Evolutionary conservation across 192 early-diverging fungal species (phyloP), one percentile per base, ranked within the genome.

Genomic region (Rhizophagus sp.): DNA sequence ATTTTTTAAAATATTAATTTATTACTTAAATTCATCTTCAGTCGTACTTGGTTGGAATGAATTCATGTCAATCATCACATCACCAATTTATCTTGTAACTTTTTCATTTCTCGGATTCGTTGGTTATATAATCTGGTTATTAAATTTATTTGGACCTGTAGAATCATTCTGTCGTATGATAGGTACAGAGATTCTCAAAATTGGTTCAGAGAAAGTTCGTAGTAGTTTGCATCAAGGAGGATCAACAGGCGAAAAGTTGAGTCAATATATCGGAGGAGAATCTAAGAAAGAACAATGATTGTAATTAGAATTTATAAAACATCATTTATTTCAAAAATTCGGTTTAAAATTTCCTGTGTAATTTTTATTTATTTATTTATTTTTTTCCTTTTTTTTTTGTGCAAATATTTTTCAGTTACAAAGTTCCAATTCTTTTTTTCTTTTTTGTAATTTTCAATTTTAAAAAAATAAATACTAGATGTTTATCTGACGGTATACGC

Each of bases 11-110:
- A 30, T 30, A 30, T 30, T 30, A 30, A 30, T 30, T 30, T 30
- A 30, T 1, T 30, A 30, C 30, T 30, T 30, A 30, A 30, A 30
- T 5, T n/a, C 65, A 25, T 79, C 78, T 73, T 85, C 95, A 49
- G 82, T 97, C 6, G 77, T 93, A 13, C 87, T 99, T 6, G 98
- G 98, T 27, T 99, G 97, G 96, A 99, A 99, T 80, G 98, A 99
- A 84, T 94, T 96, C 34, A 89, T 95, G 84, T 78, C 93, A 1
- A 88, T 99, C 24, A 79, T 98, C 50, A 90, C 88, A 57, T 97
- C 93, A 80, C 98, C 98, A 27, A 27, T 96, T 15, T 97, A 96
- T 78, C 85, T 97, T 74, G 80, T 97, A 27, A 80, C 91, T 19
- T 82, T 89, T 49, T 83, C 87, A 0, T 74, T 95, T 77, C 73